These are phyloP conservation scores for Neurospora tetrasperma DNA, from an alignment of 495 filamentous ascomycete species.

Conservation along the genomic window DNA sequence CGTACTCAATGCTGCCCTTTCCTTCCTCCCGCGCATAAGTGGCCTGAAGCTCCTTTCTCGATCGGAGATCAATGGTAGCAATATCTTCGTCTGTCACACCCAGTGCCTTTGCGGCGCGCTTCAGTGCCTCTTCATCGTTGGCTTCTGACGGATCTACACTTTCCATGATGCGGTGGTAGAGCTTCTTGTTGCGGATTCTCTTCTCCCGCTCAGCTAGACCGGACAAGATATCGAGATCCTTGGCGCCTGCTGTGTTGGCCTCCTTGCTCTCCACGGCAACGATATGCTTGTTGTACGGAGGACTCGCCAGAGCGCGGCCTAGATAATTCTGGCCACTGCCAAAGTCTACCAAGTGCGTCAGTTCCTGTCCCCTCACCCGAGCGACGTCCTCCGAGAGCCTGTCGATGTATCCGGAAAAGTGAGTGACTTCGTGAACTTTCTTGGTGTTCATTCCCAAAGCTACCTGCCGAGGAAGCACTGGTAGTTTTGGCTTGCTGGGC, in stretches of 20 bases:
- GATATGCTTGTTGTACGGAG: slow-evolving; percentile 76
- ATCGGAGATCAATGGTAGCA: slow-evolving; percentile 33
- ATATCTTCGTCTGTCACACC: slow-evolving; percentile 26
- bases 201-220: slow-evolving; percentile 57
- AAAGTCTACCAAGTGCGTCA: slow-evolving; percentile 90
- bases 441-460: slow-evolving; percentile 91
- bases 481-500: slow-evolving; percentile 28
- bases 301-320: slow-evolving; percentile 71
- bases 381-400: slow-evolving; percentile 43
- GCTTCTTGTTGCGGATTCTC: slow-evolving; percentile 66
- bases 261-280: slow-evolving; percentile 84
- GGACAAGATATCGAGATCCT: slow-evolving; percentile 67
- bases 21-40: slow-evolving; percentile 41
- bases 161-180: slow-evolving; percentile 43
- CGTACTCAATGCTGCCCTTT: slow-evolving; percentile 59
- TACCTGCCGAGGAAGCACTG: slow-evolving; percentile 53
- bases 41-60: slow-evolving; percentile 33
- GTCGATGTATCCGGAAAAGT: slow-evolving; percentile 48
- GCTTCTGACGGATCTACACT: slow-evolving; percentile 25
- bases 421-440: slow-evolving; percentile 83
- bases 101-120: slow-evolving; percentile 26
- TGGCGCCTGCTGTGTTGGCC: slow-evolving; percentile 76
- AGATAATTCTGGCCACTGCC: slow-evolving; percentile 95
- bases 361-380: slow-evolving; percentile 25
- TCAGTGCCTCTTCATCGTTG: slow-evolving; percentile 30